Percentiles rank a stretch among this genome's conserved stretches.
Conservation (phyloP, 768 basidiomycete genomes). For the Coprinellus aureogranulatus region DNA sequence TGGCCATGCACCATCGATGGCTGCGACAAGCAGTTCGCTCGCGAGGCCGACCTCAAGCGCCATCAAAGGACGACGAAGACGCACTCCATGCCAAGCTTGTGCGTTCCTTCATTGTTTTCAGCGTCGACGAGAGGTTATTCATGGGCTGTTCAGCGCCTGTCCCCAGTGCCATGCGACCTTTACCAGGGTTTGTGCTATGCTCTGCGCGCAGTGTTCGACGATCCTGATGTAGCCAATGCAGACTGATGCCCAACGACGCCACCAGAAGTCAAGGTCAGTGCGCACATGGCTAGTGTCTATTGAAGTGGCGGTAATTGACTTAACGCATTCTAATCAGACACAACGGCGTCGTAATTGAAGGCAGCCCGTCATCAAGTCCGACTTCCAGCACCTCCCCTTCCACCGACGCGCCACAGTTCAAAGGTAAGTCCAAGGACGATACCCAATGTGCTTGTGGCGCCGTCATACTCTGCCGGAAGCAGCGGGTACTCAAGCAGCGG, state of each 20-base stretch:
- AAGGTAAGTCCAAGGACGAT: slow-evolving; percentile 1
- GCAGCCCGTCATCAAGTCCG: slow-evolving; percentile 24
- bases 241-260: slow-evolving; percentile 80
- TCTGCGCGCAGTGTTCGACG: not conserved
- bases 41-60: slow-evolving; percentile 78
- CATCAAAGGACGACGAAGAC: slow-evolving; percentile 79
- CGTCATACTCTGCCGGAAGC: slow-evolving; percentile 20
- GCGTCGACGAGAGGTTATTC: slow-evolving; percentile 4
- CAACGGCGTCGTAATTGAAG: slow-evolving; percentile 65
- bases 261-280: slow-evolving; percentile 73
- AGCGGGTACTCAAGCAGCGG: slow-evolving; percentile 1
- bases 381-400: slow-evolving; percentile 37
- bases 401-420: slow-evolving; percentile 18
- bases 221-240: slow-evolving; percentile 27
- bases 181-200: slow-evolving; percentile 56
- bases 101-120: slow-evolving; percentile 25
- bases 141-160: slow-evolving; percentile 49
- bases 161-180: slow-evolving; percentile 80
- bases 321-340: slow-evolving; percentile 40
- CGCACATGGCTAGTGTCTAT: not conserved
- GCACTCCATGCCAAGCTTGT: slow-evolving; percentile 76
- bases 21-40: slow-evolving; percentile 78
- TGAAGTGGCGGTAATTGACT: slow-evolving; percentile 3
- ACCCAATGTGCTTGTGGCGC: slow-evolving; percentile 3
- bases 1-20: slow-evolving; percentile 84